These are phyloP conservation scores for Saccharomyces eubayanus DNA, from an alignment of 805 yeast genomes.

Conservation along the genomic window DNA sequence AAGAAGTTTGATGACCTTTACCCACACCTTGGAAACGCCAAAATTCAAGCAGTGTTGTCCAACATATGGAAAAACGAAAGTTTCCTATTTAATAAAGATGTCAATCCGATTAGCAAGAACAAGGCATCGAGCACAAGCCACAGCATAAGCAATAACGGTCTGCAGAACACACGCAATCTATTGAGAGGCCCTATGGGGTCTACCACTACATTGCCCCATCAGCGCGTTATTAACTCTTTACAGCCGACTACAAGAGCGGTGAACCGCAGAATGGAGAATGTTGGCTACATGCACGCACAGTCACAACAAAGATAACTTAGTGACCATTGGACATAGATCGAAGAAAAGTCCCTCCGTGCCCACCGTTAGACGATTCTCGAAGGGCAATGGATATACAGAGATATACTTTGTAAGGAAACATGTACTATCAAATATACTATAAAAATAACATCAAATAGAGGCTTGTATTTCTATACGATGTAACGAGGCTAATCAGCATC, in stretches of 20 bases:
- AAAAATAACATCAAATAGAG: not conserved
- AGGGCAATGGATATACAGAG: not conserved
- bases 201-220: constrained; percentile 17
- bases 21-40: constrained; percentile 15
- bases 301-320: not conserved
- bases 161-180: constrained; percentile 11
- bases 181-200: constrained; percentile 13
- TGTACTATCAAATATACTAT: not conserved
- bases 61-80: constrained; percentile 28
- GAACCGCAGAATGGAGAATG: constrained; percentile 29
- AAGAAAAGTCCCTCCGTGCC: too few relatives aligned
- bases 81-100: constrained; percentile 18
- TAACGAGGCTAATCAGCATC: not conserved
- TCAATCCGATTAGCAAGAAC: constrained; percentile 17
- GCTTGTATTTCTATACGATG: not conserved
- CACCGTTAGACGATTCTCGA: not conserved
- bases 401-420: not conserved
- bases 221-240: constrained; percentile 22
- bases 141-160: constrained; percentile 1
- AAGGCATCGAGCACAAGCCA: constrained; percentile 7
- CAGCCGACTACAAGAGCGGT: constrained; percentile 38
- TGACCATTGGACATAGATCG: not conserved
- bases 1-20: constrained; percentile 13
- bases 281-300: not conserved
- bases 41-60: constrained; percentile 20